A percentile compares a stretch with the other conserved stretches of the same genome.
phyloP scores from a whole-genome alignment of 139 green algal genomes.

The Prasinococcaceae sp. region DNA sequence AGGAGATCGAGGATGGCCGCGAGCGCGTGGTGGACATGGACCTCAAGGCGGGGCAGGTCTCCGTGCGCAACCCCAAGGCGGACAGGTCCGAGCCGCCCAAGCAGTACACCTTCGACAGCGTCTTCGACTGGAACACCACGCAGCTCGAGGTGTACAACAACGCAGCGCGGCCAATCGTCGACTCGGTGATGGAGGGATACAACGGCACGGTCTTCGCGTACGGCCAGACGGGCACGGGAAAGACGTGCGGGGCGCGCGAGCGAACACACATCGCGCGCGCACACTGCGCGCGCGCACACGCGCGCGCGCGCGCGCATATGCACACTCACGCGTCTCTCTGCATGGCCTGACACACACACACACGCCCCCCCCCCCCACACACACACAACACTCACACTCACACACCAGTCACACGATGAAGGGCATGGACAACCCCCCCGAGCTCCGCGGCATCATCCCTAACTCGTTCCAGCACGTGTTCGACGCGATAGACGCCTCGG shows the following conservation, averaged over 20 bases:
- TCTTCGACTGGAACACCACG: constrained; percentile 11
- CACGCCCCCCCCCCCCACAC: too few species aligned
- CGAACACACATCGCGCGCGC: too few species aligned
- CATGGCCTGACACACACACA: too few species aligned
- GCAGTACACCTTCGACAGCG: constrained; percentile 69
- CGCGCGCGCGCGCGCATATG: too few species aligned
- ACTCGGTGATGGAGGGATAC: constrained; percentile 61
- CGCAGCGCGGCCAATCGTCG: constrained; percentile 51
- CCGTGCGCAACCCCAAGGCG: constrained; percentile 36
- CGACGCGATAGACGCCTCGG: constrained; percentile 35
- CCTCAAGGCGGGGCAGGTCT: constrained; percentile 27
- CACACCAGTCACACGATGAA: constrained; percentile 58
- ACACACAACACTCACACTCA: too few species aligned
- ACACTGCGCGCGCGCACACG: too few species aligned
- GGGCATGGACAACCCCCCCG: constrained; percentile 11
- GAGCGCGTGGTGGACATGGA: constrained; percentile 52
- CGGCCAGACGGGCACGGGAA: constrained; percentile 47
- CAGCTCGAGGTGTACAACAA: constrained; percentile 57
- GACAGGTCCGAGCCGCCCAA: constrained; percentile 19
- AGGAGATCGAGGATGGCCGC: constrained; percentile 47
- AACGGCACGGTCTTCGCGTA: constrained; percentile 77
- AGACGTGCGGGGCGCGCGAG: too few species aligned
- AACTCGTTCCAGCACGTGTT: constrained; percentile 63
- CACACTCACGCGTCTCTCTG: too few species aligned
- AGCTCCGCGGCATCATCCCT: constrained; percentile 59